Percentiles rank a stretch among this genome's conserved stretches.
Evolutionary conservation across 257 asterid species (phyloP).

Genomic region (Ajuga chamaepitys): DNA sequence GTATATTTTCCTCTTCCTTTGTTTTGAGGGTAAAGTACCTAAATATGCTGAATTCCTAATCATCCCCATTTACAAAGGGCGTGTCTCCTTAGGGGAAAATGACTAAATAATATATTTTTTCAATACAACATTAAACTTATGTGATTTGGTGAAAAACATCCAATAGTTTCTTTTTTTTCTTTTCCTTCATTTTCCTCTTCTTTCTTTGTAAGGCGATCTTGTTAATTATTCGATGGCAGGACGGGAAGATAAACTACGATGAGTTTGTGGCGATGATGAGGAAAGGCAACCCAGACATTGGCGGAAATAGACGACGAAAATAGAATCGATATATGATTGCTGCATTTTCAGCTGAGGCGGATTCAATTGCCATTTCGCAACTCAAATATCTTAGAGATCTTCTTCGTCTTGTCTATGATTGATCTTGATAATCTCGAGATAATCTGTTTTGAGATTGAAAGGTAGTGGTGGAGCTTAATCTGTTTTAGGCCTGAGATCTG

Average conservation of each 20-base stretch:
- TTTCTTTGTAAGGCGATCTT: neutral
- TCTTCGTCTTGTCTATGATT: slow-evolving; percentile 3
- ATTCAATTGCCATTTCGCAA: neutral
- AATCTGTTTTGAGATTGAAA: neutral
- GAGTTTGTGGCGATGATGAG: slow-evolving; percentile 88
- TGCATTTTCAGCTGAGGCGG: neutral
- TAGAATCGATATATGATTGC: slow-evolving; percentile 7
- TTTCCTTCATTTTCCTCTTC: too few species aligned
- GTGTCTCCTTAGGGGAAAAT: too few species aligned
- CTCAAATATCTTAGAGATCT: neutral
- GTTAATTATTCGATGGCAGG: slow-evolving; percentile 37
- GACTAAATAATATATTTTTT: too few species aligned
- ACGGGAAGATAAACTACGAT: slow-evolving; percentile 83
- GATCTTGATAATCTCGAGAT: neutral
- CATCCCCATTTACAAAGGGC: too few species aligned
- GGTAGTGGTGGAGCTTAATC: neutral
- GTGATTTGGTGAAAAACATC: too few species aligned
- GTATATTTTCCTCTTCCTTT: too few species aligned
- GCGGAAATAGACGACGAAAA: slow-evolving; percentile 52
- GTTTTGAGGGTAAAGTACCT: too few species aligned
- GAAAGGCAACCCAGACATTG: slow-evolving; percentile 72
- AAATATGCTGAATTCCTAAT: too few species aligned
- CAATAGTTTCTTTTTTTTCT: too few species aligned
- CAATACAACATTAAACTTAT: too few species aligned
- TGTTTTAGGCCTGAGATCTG: too few species aligned